Base-by-base conservation (phyloP, 768 basidiomycete species). In the Phallus indusiatus region DNA sequence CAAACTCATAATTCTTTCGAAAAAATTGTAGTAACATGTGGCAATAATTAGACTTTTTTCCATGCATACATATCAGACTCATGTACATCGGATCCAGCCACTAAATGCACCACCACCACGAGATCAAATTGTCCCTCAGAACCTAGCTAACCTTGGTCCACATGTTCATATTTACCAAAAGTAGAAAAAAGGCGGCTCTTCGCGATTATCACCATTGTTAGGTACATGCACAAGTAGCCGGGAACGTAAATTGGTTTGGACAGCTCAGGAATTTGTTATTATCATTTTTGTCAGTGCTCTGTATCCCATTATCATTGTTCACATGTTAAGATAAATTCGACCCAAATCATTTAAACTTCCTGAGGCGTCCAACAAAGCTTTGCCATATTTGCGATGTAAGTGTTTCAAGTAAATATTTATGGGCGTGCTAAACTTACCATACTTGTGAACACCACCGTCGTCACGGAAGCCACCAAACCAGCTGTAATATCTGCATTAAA, bases 381-480 rank as follows among this genome's bases (percentile, higher is more conserved):
- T 17, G 53, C 28, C 28, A 28, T n/a, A 28, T 28, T 28, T 28
- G 12, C n/a, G 12, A 42, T 42, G 14, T 42, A 42, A 42, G 42
- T n/a, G n/a, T 42, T 42, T 28, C 28, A 28, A 28, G 28, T 2
- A 2, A 53, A 24, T 5, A 5, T 17, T 6, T 35, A 8, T 33
- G 9, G 1, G 3, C 24, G 28, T 21, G 17, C 20, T 5, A 10
- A 11, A 16, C 53, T 20, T 36, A 54, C 53, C 53, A 35, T 54
- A 54, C 18, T 54, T 24, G 34, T 54, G 24, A 9, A 36, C n/a
- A 14, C 53, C 53, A 54, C 28, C 28, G 28, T 54, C 53, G 18
- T 54, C 18, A 21, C 53, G 24, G 34, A 54, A 54, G 1, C 28
- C 53, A 54, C 53, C 53, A 54, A 54, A 54, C 53, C 53, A 54